Percentiles rank a stretch among this genome's conserved stretches.
These are phyloP conservation scores for Fraxinus albicans DNA, from an alignment of 305 asterid genomes.

Conservation along the genomic window DNA sequence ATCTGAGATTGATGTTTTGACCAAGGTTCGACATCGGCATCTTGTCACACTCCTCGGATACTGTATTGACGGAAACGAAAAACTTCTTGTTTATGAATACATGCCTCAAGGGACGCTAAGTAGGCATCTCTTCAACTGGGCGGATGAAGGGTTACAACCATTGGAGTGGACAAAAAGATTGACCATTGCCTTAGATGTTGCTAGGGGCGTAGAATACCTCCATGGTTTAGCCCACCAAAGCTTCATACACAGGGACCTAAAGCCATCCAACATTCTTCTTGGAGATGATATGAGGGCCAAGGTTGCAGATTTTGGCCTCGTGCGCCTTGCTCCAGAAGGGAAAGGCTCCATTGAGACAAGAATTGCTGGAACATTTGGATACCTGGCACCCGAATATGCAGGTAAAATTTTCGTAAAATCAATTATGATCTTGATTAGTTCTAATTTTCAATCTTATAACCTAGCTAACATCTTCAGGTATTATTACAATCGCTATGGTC, in stretches of 20 bases:
- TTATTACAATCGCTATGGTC: neutral
- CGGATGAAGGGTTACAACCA: slow-evolving; percentile 65
- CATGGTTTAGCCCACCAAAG: slow-evolving; percentile 95
- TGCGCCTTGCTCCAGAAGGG: slow-evolving; percentile 91
- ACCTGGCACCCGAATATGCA: slow-evolving; percentile 96
- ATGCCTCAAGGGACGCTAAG: slow-evolving; percentile 88
- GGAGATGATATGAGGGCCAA: slow-evolving; percentile 97
- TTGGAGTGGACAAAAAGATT: slow-evolving; percentile 79
- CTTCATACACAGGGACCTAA: slow-evolving; percentile 85
- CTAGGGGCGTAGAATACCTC: slow-evolving; percentile 87
- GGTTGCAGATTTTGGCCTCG: slow-evolving; percentile 94
- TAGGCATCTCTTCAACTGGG: slow-evolving; percentile 78
- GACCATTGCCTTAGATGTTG: slow-evolving; percentile 84
- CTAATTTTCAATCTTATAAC: neutral
- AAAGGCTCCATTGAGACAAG: slow-evolving; percentile 83
- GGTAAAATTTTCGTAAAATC: slow-evolving; percentile 39
- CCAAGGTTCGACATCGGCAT: too few species aligned
- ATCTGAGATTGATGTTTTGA: too few species aligned
- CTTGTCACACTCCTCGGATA: too few species aligned
- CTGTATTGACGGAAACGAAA: too few species aligned
- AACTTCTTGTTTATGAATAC: too few species aligned
- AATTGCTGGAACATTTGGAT: slow-evolving; percentile 93
- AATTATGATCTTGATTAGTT: neutral
- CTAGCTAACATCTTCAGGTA: neutral
- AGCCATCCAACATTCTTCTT: slow-evolving; percentile 86